Base-by-base conservation (phyloP, 176 grass and related monocot species). In the Pontederia paniculata region DNA sequence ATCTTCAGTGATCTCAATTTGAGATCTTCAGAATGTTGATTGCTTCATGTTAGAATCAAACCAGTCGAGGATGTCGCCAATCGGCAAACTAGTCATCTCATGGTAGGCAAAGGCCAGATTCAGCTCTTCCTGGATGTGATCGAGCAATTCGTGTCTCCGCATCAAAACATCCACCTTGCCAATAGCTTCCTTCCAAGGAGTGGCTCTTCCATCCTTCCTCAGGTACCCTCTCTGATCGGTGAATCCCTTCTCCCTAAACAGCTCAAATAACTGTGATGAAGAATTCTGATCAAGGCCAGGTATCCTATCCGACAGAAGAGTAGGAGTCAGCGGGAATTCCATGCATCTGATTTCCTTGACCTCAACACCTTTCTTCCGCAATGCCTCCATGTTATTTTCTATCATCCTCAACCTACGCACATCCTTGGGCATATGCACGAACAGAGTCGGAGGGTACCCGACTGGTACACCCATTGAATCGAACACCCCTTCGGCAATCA, bases 361-460 rank as follows among this genome's bases (percentile, higher is more conserved):
- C 63, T 58, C 48, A 66, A 86, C 56, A 68, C 84, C 89, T 57
- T 69, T 80, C 43, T 45, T 68, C 73, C 54, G 70, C 45, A 89
- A 56, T 42, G 83, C 71, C 48, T 66, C 70, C 71, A 69, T 70
- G 44, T 84, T 95, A 21, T 22, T 71, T 49, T 71, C 74, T 50
- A 95, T 74, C 50, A 84, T 22, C 4, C 51, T 54, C 10, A 61
- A 76, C 42, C 60, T 84, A 15, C 56, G 52, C 37, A 16, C 14
- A 55, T 88, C 84, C 65, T 94, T 88, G 4, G 89, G 84, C 89
- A 94, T 95, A 77, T 88, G 84, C 5, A 88, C 69, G 76, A 95
- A 88, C 63, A 88, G 62, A 0, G 80, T 65, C 12, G 84, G 70
- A 45, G 74, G 80, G 48, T 79, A 94, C 15, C 42, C 55, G 14